Evolutionary conservation across 306 rosid genomes (phyloP).

Genomic region (Quercus bicolor): DNA sequence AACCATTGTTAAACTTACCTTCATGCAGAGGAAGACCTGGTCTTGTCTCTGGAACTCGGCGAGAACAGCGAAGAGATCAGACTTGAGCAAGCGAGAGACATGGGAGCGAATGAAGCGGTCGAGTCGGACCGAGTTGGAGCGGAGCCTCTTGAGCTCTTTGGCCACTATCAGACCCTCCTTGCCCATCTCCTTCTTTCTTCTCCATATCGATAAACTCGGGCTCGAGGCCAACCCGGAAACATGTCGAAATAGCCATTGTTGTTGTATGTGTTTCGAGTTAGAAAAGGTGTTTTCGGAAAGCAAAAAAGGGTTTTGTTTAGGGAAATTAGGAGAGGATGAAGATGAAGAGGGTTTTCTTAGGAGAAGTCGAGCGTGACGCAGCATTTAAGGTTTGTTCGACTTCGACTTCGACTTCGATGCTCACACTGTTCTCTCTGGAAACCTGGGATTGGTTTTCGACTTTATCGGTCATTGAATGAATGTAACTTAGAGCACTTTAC

Average conservation of each 20-base stretch:
- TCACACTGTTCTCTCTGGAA: background rate
- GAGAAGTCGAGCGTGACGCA: slow-evolving; percentile 20
- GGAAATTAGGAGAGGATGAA: background rate
- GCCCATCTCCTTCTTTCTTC: slow-evolving; percentile 89
- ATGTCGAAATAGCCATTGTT: slow-evolving; percentile 7
- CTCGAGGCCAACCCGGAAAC: slow-evolving; percentile 47
- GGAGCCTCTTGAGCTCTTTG: slow-evolving; percentile 75
- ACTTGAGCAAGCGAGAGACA: slow-evolving; percentile 83
- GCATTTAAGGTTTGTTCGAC: slow-evolving; percentile 9
- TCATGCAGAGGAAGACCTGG: slow-evolving; percentile 70
- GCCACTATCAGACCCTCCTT: slow-evolving; percentile 75
- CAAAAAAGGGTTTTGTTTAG: background rate
- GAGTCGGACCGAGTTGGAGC: slow-evolving; percentile 47
- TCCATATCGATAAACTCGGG: slow-evolving; percentile 92
- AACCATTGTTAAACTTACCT: slow-evolving; percentile 29
- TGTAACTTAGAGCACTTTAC: no score
- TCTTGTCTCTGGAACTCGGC: slow-evolving; percentile 75
- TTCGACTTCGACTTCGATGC: background rate
- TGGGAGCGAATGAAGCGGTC: slow-evolving; percentile 60
- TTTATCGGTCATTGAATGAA: no score
- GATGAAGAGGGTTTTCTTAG: slow-evolving; percentile 18
- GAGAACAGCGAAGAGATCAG: slow-evolving; percentile 74
- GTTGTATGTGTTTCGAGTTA: background rate
- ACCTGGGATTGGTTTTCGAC: background rate
- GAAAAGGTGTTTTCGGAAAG: background rate